phyloP scores from a whole-genome alignment of 768 basidiomycete species.

The Lactarius indigo region DNA sequence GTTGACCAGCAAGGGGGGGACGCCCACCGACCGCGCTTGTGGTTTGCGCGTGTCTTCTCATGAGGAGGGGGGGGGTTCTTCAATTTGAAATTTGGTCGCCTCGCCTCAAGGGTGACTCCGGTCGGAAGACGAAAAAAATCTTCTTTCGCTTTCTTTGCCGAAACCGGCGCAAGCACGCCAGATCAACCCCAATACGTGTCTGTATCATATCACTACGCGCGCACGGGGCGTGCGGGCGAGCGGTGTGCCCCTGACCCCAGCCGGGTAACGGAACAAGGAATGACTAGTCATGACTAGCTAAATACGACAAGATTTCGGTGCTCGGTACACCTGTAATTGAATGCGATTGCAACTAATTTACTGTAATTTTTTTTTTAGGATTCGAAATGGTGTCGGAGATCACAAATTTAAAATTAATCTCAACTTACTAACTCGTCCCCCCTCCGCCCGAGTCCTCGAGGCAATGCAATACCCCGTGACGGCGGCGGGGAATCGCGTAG shows the following conservation, averaged over 20 bases:
- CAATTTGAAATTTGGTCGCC: not conserved
- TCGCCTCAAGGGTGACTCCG: not conserved
- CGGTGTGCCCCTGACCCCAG: not conserved
- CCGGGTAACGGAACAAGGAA: not conserved
- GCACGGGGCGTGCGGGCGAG: not conserved
- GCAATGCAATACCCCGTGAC: not conserved
- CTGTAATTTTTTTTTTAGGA: not conserved
- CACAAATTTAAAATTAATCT: constrained; percentile 10
- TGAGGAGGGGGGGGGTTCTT: not conserved
- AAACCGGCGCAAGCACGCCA: not conserved
- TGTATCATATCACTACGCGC: not conserved
- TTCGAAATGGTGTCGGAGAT: not conserved
- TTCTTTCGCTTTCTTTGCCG: not conserved
- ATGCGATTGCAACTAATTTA: not conserved
- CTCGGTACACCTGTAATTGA: not conserved
- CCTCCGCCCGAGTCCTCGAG: constrained; percentile 2
- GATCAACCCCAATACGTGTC: not conserved
- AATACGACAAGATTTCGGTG: not conserved
- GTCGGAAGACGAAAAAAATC: not conserved
- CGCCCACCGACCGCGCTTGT: not conserved
- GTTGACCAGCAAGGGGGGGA: not conserved
- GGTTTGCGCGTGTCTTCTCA: not conserved
- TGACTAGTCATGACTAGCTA: not conserved
- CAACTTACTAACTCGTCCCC: not conserved
- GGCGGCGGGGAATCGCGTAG: constrained; percentile 5